phyloP scores from a whole-genome alignment of 257 asterid genomes.

The Solanum dulcamara region DNA sequence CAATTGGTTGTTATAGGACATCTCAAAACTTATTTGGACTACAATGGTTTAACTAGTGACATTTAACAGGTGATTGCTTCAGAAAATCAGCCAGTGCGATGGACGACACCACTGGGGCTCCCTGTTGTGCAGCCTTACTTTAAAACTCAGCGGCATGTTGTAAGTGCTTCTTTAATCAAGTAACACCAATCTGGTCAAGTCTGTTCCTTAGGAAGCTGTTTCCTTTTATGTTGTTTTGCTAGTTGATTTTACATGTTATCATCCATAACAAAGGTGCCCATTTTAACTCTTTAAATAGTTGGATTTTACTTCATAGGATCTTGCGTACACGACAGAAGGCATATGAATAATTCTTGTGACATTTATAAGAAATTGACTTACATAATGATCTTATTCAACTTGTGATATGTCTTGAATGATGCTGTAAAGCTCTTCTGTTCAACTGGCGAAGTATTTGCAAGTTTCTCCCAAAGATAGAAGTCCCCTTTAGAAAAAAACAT shows the following conservation, averaged over 20 bases:
- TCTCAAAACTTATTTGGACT: neutral
- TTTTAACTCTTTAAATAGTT: neutral
- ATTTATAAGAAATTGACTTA: neutral
- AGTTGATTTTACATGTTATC: neutral
- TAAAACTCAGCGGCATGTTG: slow-evolving; percentile 64
- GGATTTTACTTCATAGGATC: neutral
- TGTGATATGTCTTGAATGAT: neutral
- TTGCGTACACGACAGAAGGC: neutral
- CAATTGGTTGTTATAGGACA: neutral
- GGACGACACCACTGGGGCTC: slow-evolving; percentile 98
- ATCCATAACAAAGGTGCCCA: neutral
- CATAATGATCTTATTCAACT: neutral
- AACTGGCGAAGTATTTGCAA: neutral
- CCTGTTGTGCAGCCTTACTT: slow-evolving; percentile 96
- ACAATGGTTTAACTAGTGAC: neutral
- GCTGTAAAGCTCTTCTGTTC: neutral
- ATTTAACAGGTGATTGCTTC: slow-evolving; percentile 69
- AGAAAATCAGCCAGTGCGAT: slow-evolving; percentile 73
- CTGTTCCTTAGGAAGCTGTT: neutral
- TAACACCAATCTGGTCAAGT: neutral
- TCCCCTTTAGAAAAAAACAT: neutral
- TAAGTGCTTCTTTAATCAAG: slow-evolving; percentile 24
- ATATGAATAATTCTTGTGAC: neutral
- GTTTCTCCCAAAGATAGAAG: neutral
- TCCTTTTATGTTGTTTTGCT: neutral